Evolutionary conservation across 2,329 filamentous ascomycete genomes (phyloP), one percentile per base, ranked within the genome.

Genomic region (Arthroderma sp.): DNA sequence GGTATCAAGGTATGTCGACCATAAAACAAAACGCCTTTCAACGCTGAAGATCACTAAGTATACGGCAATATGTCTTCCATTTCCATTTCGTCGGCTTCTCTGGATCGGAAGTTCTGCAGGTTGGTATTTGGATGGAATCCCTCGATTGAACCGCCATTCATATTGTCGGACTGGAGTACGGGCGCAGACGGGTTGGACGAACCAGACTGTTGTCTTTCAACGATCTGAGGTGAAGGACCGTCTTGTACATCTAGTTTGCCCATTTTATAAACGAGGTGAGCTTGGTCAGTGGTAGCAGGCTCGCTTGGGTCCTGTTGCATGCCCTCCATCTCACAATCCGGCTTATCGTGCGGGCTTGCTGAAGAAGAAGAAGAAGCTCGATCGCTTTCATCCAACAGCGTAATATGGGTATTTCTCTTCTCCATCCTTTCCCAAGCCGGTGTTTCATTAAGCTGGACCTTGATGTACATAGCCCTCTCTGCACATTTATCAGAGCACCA

Each of bases 401-500:
- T 72, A 49, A 86, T 75, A 37, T 69, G 60, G 36, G 75, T 71
- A 15, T 72, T 69, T 1, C 67, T 66, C 29, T 73, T 72, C 3
- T 75, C 78, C 4, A 74, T 75, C 43, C 88, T 73, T 62, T 91
- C 78, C 86, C 88, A 94, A 0, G 84, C 85, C 0, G 87, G 85
- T 50, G 83, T 81, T 58, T 91, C 83, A 52, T 76, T 81, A 34
- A 96, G 74, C 69, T 98, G 91, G 27, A 93, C 83, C 57, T 87
- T 85, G 54, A 96, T 73, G 62, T 87, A 94, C 52, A 94, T 70
- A 2, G 85, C 87, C 40, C 85, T 74, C 51, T 78, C 76, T 2
- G 84, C 84, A 65, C 91, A 98, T 34, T 72, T 72, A 44, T 81
- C 72, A 0, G 81, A 85, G 63, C 91, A 98, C 85, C 87, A 98